These are phyloP conservation scores for Escovopsis sp. DNA, from an alignment of 2,329 filamentous ascomycete genomes.

Conservation along the genomic window DNA sequence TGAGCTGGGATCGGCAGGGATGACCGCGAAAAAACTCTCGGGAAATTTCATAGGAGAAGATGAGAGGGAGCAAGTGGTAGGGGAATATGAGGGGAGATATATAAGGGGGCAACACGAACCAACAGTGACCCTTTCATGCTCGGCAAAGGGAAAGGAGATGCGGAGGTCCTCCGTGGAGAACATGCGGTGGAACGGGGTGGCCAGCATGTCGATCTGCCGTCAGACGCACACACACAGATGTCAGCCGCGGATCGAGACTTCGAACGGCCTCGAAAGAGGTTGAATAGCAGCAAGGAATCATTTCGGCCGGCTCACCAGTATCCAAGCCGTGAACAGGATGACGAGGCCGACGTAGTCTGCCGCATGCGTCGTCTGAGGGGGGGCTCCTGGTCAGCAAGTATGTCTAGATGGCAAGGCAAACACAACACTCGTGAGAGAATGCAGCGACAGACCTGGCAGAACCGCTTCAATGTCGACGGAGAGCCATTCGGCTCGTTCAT, in stretches of 20 bases:
- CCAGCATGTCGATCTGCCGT: constrained; percentile 18
- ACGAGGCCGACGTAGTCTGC: constrained; percentile 74
- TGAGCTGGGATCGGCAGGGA: too few species aligned
- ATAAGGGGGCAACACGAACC: constrained; percentile 28
- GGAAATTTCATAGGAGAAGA: too few species aligned
- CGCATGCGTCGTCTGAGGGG: constrained; percentile 72
- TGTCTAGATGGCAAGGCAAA: too few species aligned
- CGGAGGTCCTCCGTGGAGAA: constrained; percentile 75
- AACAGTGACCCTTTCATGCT: constrained; percentile 69
- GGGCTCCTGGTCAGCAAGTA: background rate
- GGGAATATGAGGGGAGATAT: too few species aligned
- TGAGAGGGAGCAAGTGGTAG: too few species aligned
- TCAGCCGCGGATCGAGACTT: background rate
- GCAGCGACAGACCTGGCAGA: constrained; percentile 26
- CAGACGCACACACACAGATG: too few species aligned
- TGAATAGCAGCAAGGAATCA: background rate
- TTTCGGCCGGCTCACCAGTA: constrained; percentile 30
- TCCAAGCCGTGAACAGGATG: constrained; percentile 52
- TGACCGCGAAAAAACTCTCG: too few species aligned
- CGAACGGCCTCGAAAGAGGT: too few species aligned
- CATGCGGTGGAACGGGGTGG: constrained; percentile 85
- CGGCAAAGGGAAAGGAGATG: constrained; percentile 76
- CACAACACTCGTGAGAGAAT: too few species aligned
- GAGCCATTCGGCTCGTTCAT: constrained; percentile 8
- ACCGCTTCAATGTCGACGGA: constrained; percentile 20